Evolutionary conservation across 2,329 filamentous ascomycete genomes (phyloP).

Genomic region (Arthrocladium fulminans): DNA sequence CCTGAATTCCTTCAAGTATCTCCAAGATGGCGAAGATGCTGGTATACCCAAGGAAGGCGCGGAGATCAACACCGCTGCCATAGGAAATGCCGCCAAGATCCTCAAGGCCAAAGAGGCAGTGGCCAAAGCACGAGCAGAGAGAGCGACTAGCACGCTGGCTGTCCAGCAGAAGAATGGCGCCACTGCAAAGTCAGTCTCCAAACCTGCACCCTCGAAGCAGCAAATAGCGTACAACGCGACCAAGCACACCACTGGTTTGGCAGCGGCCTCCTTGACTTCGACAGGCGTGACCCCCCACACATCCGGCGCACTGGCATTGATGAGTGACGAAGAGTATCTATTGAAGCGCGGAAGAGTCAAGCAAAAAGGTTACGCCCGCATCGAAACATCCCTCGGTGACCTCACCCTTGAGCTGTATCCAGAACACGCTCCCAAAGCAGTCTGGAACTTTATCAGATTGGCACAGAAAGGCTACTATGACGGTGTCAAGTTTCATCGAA

Average conservation of each 20-base stretch:
- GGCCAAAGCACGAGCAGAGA: constrained; percentile 73
- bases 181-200: constrained; percentile 10
- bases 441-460: constrained; percentile 92
- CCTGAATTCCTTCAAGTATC: constrained; percentile 76
- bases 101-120: constrained; percentile 86
- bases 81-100: constrained; percentile 75
- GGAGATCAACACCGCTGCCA: constrained; percentile 67
- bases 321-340: constrained; percentile 96
- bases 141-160: constrained; percentile 52
- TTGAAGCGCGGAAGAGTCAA: constrained; percentile 82
- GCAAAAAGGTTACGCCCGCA: constrained; percentile 80
- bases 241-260: constrained; percentile 77
- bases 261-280: constrained; percentile 89
- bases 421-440: constrained; percentile 82
- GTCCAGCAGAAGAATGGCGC: constrained; percentile 31
- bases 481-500: constrained; percentile 75
- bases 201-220: constrained; percentile 18
- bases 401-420: constrained; percentile 83
- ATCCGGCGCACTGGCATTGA: constrained; percentile 70
- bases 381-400: constrained; percentile 76
- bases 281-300: constrained; percentile 91
- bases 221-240: constrained; percentile 69
- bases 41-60: constrained; percentile 62
- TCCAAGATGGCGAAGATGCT: constrained; percentile 66
- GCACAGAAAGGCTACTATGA: constrained; percentile 86